Conservation (phyloP, 208 protist genomes). For the Leptomonas pyrrhocoris region DNA sequence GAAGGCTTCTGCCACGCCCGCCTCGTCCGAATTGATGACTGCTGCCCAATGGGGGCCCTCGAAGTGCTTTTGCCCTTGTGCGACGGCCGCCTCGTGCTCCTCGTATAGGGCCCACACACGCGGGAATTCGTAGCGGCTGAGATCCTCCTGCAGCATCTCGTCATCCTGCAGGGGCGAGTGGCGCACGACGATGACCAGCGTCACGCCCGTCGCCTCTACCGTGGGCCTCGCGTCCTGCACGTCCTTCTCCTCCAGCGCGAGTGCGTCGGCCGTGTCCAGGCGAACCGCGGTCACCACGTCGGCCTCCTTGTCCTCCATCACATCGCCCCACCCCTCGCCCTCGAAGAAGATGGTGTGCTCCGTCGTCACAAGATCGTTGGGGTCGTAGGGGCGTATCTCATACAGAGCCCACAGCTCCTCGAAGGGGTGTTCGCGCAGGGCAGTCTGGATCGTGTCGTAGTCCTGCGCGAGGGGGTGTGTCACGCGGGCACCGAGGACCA, state of each 20-base stretch:
- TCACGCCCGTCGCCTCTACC: conserved; percentile 23
- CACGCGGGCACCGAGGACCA: conserved; percentile 37
- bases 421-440: conserved; percentile 42
- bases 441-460: conserved; percentile 27
- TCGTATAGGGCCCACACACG: conserved; percentile 62
- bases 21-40: conserved; percentile 20
- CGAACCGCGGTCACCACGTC: conserved; percentile 40
- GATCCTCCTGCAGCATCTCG: conserved; percentile 49
- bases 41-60: conserved; percentile 42
- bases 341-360: conserved; percentile 57
- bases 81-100: conserved; percentile 21
- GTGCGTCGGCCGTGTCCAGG: conserved; percentile 42
- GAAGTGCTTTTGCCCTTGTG: conserved; percentile 25
- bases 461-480: conserved; percentile 36
- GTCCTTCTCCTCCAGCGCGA: conserved; percentile 29
- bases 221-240: conserved; percentile 31
- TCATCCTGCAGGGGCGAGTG: conserved; percentile 48
- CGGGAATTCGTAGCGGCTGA: conserved; percentile 39
- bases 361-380: conserved; percentile 37
- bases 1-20: conserved; percentile 39
- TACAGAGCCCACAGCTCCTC: conserved; percentile 49
- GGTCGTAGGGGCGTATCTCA: conserved; percentile 45
- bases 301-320: conserved; percentile 26
- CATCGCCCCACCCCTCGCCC: conserved; percentile 58
- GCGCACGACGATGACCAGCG: conserved; percentile 26